A percentile compares a stretch with the other conserved stretches of the same genome.
These are phyloP conservation scores for Coemansia asiatica DNA, from an alignment of 192 early-diverging fungal species.

Conservation along the genomic window DNA sequence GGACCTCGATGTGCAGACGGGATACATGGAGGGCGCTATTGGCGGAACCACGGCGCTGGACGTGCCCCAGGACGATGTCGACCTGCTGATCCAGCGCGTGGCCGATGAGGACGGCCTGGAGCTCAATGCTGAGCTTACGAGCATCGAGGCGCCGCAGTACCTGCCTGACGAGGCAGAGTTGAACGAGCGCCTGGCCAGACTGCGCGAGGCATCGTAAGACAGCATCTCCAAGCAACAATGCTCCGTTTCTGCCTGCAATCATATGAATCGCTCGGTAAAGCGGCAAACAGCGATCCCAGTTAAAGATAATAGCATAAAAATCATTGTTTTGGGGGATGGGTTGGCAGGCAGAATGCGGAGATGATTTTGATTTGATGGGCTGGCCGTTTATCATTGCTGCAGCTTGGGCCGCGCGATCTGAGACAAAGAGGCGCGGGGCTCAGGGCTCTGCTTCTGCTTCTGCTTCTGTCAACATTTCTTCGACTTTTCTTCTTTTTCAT, in stretches of 20 bases:
- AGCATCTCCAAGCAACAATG: too few species aligned
- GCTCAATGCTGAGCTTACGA: conserved; percentile 59
- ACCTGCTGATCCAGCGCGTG: conserved; percentile 91
- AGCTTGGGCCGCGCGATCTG: neutral
- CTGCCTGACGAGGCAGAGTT: conserved; percentile 61
- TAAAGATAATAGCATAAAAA: neutral
- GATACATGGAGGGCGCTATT: conserved; percentile 96
- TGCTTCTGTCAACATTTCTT: neutral
- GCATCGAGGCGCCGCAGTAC: conserved; percentile 51
- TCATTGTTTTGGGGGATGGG: neutral
- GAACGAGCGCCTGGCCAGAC: conserved; percentile 62
- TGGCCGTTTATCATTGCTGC: neutral
- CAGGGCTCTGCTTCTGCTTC: neutral
- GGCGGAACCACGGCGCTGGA: conserved; percentile 79
- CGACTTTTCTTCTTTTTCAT: neutral
- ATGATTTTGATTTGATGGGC: neutral
- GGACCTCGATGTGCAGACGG: conserved; percentile 94
- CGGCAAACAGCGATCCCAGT: neutral
- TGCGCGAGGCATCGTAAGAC: conserved; percentile 57
- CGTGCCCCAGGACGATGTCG: conserved; percentile 90
- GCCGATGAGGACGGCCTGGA: conserved; percentile 96
- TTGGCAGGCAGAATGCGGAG: neutral
- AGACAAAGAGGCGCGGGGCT: neutral
- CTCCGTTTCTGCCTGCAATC: neutral
- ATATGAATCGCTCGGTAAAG: neutral